Conservation (phyloP, 2,329 filamentous ascomycete genomes). For the Rhytidhysteron rufulum region DNA sequence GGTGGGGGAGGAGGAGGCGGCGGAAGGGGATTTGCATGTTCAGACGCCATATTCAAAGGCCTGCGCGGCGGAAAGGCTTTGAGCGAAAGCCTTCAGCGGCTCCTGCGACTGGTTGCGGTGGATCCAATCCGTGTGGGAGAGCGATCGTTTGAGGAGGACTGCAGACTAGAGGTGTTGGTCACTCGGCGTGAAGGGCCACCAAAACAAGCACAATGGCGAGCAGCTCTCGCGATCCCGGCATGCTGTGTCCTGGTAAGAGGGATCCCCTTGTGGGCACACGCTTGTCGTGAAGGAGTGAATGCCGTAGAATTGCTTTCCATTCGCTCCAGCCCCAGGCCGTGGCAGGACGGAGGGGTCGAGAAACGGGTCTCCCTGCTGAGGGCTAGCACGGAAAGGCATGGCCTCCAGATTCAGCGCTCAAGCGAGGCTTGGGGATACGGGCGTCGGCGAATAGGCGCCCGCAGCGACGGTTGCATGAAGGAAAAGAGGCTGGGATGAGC, state of each 20-base stretch:
- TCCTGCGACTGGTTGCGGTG: conserved; percentile 19
- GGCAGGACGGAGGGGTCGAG: conserved; percentile 3
- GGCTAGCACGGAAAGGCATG: conserved; percentile 7
- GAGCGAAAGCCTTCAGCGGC: conserved; percentile 34
- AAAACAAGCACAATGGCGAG: conserved; percentile 12
- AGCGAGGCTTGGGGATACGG: conserved; percentile 5
- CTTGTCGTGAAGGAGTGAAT: conserved; percentile 6
- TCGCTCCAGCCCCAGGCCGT: conserved; percentile 9
- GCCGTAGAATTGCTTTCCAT: conserved; percentile 4
- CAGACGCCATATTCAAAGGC: conserved; percentile 17
- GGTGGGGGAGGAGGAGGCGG: conserved; percentile 19
- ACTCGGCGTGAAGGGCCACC: conserved; percentile 11
- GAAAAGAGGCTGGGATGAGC: conserved; percentile 6
- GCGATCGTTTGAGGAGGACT: conserved; percentile 6
- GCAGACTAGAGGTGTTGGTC: conserved; percentile 6
- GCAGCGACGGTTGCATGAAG: conserved; percentile 3
- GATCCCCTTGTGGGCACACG: conserved; percentile 3
- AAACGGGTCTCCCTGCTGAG: conserved; percentile 3
- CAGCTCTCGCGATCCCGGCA: conserved; percentile 11
- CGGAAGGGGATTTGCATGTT: conserved; percentile 18
- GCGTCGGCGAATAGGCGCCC: conserved; percentile 11
- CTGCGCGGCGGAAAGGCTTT: conserved; percentile 22
- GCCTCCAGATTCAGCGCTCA: conserved; percentile 5
- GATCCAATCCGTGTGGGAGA: conserved; percentile 14
- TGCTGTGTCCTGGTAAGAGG: conserved; percentile 9